Base-by-base conservation (phyloP, 2,329 filamentous ascomycete genomes). In the Ceratocystis harringtonii region DNA sequence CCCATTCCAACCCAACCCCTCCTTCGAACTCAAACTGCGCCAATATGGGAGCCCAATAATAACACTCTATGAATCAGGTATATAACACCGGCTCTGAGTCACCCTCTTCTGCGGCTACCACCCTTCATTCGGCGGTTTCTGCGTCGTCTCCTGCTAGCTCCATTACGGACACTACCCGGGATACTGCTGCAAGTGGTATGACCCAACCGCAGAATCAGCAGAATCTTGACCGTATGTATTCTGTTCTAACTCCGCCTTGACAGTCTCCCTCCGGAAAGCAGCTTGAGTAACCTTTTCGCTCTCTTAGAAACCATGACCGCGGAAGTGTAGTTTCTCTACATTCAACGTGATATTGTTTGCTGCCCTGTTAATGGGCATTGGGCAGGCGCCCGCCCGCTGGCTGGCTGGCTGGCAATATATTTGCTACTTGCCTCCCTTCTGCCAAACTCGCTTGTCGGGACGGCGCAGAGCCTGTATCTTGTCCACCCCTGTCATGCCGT, bases 91-190 rank as follows among this genome's bases (percentile, higher is more conserved):
- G 83, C 72, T 88, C 87, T 71, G 87, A 90, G 75, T 88, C 87
- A 66, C 87, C 86, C 68, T 84, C 85, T 63, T 89, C 87, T 69
- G 81, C 88, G 73, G 85, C 81, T 72, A 85, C 85, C 71, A 85
- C 84, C 28, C 57, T 64, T 50, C 70, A 80, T 79, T 72, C 77
- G 81, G 63, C 52, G 48, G 63, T 58, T 15, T 64, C 63, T 73
- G 78, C 79, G 70, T 78, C 78, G 72, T 81, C 81, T 70, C 81
- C 83, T 70, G 78, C 84, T 73, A 79, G 81, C 71, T 85, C 83
- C 72, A 85, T 86, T 72, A 85, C 83, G 73, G 84, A 86, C 75
- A 78, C 80, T 71, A 86, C 84, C 69, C 79, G 84, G 73, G 80
- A 78, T 74, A 79, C 83, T 72, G 82, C 86, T 70, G 76, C 85